phyloP scores from a whole-genome alignment of 176 grass and related monocot species.

The Poa pratensis region DNA sequence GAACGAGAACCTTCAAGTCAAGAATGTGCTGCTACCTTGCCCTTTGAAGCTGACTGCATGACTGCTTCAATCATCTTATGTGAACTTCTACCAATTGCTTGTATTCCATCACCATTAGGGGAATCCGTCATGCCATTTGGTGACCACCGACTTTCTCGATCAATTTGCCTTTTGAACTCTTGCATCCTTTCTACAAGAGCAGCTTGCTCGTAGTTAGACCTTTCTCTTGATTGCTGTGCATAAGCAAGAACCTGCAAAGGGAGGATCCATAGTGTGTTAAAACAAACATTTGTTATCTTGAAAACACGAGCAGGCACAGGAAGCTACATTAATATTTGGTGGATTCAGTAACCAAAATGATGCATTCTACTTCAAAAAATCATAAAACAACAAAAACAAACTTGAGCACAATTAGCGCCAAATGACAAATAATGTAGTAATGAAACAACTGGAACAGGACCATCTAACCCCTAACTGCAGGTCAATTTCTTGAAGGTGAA shows the following conservation, averaged over 20 bases:
- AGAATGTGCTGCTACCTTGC: constrained; percentile 76
- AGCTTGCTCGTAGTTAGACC: constrained; percentile 93
- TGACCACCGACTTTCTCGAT: constrained; percentile 86
- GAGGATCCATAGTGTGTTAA: constrained; percentile 31
- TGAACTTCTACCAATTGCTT: constrained; percentile 95
- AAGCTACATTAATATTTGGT: constrained; percentile 1
- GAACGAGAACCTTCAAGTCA: constrained; percentile 4
- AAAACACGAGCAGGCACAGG: background rate
- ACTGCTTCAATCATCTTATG: constrained; percentile 98
- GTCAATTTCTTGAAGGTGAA: constrained; percentile 14
- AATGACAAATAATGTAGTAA: constrained; percentile 12
- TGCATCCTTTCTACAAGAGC: constrained; percentile 95
- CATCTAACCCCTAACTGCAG: background rate
- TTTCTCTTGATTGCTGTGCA: constrained; percentile 98
- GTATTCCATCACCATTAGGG: constrained; percentile 94
- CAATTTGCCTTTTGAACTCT: constrained; percentile 98
- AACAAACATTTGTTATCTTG: constrained; percentile 26
- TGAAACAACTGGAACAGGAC: background rate
- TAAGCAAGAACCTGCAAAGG: constrained; percentile 79
- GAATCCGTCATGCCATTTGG: constrained; percentile 73
- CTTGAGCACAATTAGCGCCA: background rate
- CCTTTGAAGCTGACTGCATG: constrained; percentile 89
- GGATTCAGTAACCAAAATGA: constrained; percentile 9
- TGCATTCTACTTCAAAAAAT: constrained; percentile 27
- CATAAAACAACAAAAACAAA: background rate